Conservation (phyloP, 2,329 filamentous ascomycete species). For the Ambrosiella xylebori region DNA sequence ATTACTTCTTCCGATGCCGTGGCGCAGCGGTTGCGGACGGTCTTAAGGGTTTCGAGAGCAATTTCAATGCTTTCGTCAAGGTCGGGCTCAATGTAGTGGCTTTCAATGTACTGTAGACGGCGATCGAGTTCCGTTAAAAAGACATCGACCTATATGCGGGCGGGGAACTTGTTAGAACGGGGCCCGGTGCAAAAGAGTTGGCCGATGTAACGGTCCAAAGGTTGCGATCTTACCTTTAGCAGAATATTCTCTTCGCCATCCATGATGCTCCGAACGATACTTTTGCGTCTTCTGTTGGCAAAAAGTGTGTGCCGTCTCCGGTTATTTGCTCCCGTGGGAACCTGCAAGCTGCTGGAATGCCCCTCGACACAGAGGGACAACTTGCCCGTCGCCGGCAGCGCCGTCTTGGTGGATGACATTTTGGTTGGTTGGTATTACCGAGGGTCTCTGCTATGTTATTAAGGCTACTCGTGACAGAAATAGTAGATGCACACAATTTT, state of each 20-base stretch:
- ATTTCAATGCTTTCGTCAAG: slow-evolving; percentile 71
- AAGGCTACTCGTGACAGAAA: no score
- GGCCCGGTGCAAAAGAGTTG: background rate
- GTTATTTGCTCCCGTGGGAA: background rate
- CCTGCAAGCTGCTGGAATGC: slow-evolving; percentile 8
- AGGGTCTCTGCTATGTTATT: no score
- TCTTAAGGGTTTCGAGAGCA: slow-evolving; percentile 70
- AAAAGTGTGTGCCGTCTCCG: slow-evolving; percentile 12
- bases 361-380: slow-evolving; percentile 1
- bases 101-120: slow-evolving; percentile 74
- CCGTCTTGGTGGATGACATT: slow-evolving; percentile 6
- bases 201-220: no score
- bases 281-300: slow-evolving; percentile 28
- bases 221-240: slow-evolving; percentile 30
- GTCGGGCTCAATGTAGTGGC: slow-evolving; percentile 58
- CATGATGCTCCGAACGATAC: slow-evolving; percentile 41
- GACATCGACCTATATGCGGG: slow-evolving; percentile 43
- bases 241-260: slow-evolving; percentile 45
- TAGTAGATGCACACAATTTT: no score
- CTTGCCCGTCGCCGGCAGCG: background rate
- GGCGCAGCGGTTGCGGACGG: slow-evolving; percentile 74
- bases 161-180: background rate
- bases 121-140: slow-evolving; percentile 76
- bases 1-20: slow-evolving; percentile 81
- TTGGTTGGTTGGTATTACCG: background rate